Conservation (phyloP, 2,329 filamentous ascomycete species). For the Verticillium dahliae region DNA sequence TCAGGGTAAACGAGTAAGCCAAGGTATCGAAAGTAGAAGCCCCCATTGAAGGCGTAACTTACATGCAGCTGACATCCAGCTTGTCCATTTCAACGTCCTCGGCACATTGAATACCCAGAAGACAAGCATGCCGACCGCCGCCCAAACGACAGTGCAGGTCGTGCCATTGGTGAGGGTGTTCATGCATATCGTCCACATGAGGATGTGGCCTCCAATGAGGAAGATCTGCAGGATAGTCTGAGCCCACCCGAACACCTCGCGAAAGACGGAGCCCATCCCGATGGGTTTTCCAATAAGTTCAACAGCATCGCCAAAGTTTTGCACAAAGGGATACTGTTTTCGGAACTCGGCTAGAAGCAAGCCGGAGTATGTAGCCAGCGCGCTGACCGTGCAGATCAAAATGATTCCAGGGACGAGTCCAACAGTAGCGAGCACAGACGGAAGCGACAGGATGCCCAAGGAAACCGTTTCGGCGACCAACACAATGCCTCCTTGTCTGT, state of each 20-base stretch:
- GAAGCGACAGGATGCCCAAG: slow-evolving; percentile 59
- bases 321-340: slow-evolving; percentile 59
- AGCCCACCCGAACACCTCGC: slow-evolving; percentile 50
- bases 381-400: slow-evolving; percentile 57
- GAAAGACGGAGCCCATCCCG: slow-evolving; percentile 43
- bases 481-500: slow-evolving; percentile 34
- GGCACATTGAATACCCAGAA: slow-evolving; percentile 54
- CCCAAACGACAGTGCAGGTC: slow-evolving; percentile 57
- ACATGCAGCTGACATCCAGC: slow-evolving; percentile 41
- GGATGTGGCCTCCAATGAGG: slow-evolving; percentile 60
- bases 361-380: slow-evolving; percentile 60
- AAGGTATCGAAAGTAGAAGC: not conserved
- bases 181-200: slow-evolving; percentile 60
- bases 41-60: not conserved
- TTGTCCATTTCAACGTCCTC: slow-evolving; percentile 54
- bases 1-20: not conserved
- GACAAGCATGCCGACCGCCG: slow-evolving; percentile 47
- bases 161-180: slow-evolving; percentile 54
- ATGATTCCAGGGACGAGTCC: slow-evolving; percentile 66
- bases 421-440: slow-evolving; percentile 65
- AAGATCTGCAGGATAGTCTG: slow-evolving; percentile 59
- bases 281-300: slow-evolving; percentile 40
- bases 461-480: slow-evolving; percentile 37
- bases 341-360: slow-evolving; percentile 58
- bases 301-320: slow-evolving; percentile 59